These are phyloP conservation scores for Gracilaria gracilis DNA, from an alignment of 23 red algal species.

Conservation along the genomic window DNA sequence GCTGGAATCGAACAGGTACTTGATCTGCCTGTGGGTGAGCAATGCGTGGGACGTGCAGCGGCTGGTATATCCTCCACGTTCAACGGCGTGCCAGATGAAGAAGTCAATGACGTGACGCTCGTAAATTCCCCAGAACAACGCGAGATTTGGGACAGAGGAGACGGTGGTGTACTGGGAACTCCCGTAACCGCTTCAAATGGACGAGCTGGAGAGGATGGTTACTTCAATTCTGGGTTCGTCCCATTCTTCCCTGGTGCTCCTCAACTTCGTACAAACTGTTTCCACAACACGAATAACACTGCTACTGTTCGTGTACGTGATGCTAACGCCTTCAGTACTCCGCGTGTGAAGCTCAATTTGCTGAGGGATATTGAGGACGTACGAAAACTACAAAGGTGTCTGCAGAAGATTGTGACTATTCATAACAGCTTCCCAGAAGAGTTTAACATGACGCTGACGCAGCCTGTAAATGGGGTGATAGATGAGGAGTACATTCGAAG, in stretches of 20 bases:
- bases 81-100: conserved; percentile 32
- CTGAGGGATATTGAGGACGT: conserved; percentile 6
- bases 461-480: background rate
- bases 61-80: conserved; percentile 28
- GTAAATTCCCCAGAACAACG: conserved; percentile 8
- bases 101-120: background rate
- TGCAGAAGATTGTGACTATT: background rate
- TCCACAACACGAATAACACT: conserved; percentile 7
- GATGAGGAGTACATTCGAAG: conserved; percentile 41
- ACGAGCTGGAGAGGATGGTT: conserved; percentile 19
- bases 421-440: conserved; percentile 2
- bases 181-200: conserved; percentile 8
- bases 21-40: conserved; percentile 63
- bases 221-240: conserved; percentile 31
- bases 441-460: conserved; percentile 21
- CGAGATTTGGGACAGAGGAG: conserved; percentile 7
- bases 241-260: conserved; percentile 20
- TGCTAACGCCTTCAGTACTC: conserved; percentile 1
- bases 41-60: conserved; percentile 8
- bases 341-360: conserved; percentile 36
- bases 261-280: conserved; percentile 28
- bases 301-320: background rate
- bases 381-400: background rate
- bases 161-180: conserved; percentile 4
- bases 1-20: conserved; percentile 38